A percentile compares a stretch with the other conserved stretches of the same genome.
phyloP scores from a whole-genome alignment of 225 moss, liverwort and hornwort species.

The Ulota crispa region DNA sequence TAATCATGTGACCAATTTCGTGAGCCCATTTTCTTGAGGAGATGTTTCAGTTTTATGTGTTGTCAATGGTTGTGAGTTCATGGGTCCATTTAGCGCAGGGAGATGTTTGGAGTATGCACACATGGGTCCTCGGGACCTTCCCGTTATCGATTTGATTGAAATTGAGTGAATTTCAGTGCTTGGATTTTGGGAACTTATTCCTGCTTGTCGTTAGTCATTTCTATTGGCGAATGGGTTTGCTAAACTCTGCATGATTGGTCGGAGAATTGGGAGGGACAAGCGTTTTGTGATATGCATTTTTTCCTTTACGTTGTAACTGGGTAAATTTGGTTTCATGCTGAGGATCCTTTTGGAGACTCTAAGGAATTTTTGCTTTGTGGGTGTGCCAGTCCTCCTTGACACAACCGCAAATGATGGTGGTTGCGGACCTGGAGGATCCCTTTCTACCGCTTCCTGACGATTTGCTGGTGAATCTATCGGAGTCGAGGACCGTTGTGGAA shows the following conservation, averaged over 20 bases:
- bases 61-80: not conserved
- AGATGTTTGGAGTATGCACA: not conserved
- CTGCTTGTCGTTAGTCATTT: not conserved
- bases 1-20: too few species aligned
- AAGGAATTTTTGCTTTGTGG: constrained; percentile 8
- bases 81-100: not conserved
- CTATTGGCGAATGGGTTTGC: not conserved
- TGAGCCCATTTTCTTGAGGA: not conserved
- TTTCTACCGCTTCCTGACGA: constrained; percentile 97
- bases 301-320: not conserved
- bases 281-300: not conserved
- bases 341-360: not conserved
- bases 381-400: constrained; percentile 84
- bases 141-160: not conserved
- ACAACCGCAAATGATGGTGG: constrained; percentile 99
- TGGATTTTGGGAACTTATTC: not conserved
- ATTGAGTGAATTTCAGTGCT: not conserved
- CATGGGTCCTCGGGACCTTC: not conserved
- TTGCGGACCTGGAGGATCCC: constrained; percentile 95
- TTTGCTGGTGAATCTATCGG: constrained; percentile 93
- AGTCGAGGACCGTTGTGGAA: constrained; percentile 87
- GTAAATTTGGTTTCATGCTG: not conserved
- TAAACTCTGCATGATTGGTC: not conserved
- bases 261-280: not conserved
- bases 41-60: not conserved